A percentile compares a stretch with the other conserved stretches of the same genome.
phyloP scores from a whole-genome alignment of 1,284 basidiomycete genomes.

The Heliocybe sulcata region DNA sequence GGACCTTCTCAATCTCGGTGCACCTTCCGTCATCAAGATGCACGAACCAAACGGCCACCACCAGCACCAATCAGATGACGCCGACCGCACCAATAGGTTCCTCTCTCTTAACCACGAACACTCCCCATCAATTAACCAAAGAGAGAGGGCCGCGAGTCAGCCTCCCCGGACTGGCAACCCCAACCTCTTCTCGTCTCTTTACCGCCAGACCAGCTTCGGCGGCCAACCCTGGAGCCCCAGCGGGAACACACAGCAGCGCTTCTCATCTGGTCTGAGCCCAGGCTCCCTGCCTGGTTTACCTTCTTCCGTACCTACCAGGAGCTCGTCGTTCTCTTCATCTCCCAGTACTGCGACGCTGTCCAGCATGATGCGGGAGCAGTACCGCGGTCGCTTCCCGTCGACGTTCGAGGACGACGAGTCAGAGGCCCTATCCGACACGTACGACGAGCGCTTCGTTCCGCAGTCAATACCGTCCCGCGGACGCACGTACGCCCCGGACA shows the following conservation, averaged over 20 bases:
- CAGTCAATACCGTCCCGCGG: conserved; percentile 35
- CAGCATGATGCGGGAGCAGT: conserved; percentile 53
- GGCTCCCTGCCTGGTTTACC: conserved; percentile 21
- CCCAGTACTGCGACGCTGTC: conserved; percentile 43
- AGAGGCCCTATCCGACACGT: conserved; percentile 38
- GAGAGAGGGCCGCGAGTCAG: conserved; percentile 3
- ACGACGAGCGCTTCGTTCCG: conserved; percentile 45
- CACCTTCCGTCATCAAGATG: conserved; percentile 13
- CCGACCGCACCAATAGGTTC: conserved; percentile 50
- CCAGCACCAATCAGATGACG: conserved; percentile 24
- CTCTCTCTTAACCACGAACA: conserved; percentile 14
- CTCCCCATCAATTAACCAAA: conserved; percentile 7
- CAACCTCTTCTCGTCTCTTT: conserved; percentile 44
- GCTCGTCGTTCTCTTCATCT: conserved; percentile 53
- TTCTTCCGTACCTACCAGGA: conserved; percentile 46
- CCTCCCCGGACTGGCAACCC: conserved; percentile 24
- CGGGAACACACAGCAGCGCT: conserved; percentile 21
- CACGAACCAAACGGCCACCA: conserved; percentile 21
- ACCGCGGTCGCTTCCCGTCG: conserved; percentile 43
- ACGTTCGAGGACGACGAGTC: conserved; percentile 73
- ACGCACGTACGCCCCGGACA: conserved; percentile 47
- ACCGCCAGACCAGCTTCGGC: conserved; percentile 41
- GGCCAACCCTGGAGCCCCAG: conserved; percentile 33
- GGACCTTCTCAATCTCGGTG: conserved; percentile 17
- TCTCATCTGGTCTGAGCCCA: conserved; percentile 28